Conservation (phyloP, 768 basidiomycete genomes). For the Xanthoconium purpureum region DNA sequence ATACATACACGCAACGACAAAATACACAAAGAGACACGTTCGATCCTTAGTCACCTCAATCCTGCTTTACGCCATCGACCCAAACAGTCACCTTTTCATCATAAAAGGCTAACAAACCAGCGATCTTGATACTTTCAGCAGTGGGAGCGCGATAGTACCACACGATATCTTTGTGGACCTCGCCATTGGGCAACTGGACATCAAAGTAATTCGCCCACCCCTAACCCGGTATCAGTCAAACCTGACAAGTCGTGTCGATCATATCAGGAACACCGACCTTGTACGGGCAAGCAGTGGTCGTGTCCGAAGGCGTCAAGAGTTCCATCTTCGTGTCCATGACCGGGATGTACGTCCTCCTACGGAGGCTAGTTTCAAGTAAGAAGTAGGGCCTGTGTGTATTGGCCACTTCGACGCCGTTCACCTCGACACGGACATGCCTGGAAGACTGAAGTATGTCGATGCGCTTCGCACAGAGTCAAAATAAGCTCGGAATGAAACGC, state of each 20-base stretch:
- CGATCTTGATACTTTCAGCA: constrained; percentile 48
- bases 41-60: constrained; percentile 24
- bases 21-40: neutral
- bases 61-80: constrained; percentile 55
- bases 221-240: constrained; percentile 30
- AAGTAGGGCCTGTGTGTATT: constrained; percentile 53
- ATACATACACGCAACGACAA: no score
- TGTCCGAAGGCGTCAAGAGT: constrained; percentile 45
- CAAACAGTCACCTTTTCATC: constrained; percentile 69
- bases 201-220: constrained; percentile 60
- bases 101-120: constrained; percentile 56
- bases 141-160: constrained; percentile 64
- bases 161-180: constrained; percentile 46
- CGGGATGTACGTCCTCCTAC: constrained; percentile 59
- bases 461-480: constrained; percentile 37
- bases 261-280: constrained; percentile 43
- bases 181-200: constrained; percentile 44
- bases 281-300: constrained; percentile 56
- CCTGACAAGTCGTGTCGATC: neutral
- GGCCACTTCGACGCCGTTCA: constrained; percentile 61
- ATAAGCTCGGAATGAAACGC: neutral
- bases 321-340: constrained; percentile 53
- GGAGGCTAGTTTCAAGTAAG: constrained; percentile 56
- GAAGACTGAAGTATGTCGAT: constrained; percentile 61
- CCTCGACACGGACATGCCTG: constrained; percentile 55